Evolutionary conservation across 495 filamentous ascomycete genomes (phyloP), one percentile per base, ranked within the genome.

Genomic region (Tuber borchii): DNA sequence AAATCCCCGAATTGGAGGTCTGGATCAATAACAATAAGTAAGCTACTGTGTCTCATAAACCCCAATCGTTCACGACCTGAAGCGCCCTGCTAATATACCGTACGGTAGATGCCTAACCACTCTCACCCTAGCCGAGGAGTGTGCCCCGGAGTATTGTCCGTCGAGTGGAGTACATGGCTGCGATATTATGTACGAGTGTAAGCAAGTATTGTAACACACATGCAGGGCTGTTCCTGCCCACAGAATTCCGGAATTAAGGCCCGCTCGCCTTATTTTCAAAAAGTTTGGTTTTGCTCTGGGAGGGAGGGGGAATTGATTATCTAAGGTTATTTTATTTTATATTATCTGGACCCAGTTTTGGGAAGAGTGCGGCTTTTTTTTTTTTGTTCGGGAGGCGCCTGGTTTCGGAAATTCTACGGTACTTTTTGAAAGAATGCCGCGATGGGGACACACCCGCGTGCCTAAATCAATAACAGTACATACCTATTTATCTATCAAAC

Each of bases 111-210:
- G 22, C 51, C 26, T n/a, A 22, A n/a, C 12, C 51, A 26, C 26
- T 65, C 56, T 6, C 12, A 5, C 5, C 56, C 26, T 5, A 31
- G 9, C 26, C 56, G n/a, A 7, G n/a, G 12, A 31, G 56, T 65
- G 56, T 65, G 56, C 31, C n/a, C 56, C 56, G 56, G 56, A 65
- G n/a, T 6, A 17, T 65, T 65, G 56, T 65, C 56, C 56, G 56
- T 26, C 12, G n/a, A 61, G 51, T 0, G 5, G n/a, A 61, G 51
- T 26, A 20, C 48, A 56, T 9, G 51, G 22, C 51, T 20, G n/a
- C 26, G 51, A 56, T 56, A n/a, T 20, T 20, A 26, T 26, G 51
- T 26, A 26, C 51, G 12, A 51, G 46, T 61, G 26, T 19, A 10
- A 26, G 51, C 51, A 14, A 14, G 56, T 37, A 37, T 2, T 1